Percentiles rank a stretch among this genome's conserved stretches.
Evolutionary conservation across 1,284 basidiomycete genomes (phyloP).

Genomic region (Ceratobasidium sp.): DNA sequence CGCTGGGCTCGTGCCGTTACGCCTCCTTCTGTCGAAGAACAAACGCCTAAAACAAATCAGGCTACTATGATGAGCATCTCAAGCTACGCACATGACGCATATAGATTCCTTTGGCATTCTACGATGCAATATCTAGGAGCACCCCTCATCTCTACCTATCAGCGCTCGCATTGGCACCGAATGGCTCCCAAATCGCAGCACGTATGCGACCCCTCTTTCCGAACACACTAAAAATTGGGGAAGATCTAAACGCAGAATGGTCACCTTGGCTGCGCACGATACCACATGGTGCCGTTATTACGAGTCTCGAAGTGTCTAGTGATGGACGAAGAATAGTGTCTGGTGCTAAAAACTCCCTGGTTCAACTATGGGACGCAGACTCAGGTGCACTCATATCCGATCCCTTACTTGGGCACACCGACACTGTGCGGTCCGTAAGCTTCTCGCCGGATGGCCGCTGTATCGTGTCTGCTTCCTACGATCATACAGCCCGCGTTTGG

Average conservation of each 20-base stretch:
- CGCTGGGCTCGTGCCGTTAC: neutral
- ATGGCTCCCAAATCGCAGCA: neutral
- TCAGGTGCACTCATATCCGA: conserved; percentile 2
- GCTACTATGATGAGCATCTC: neutral
- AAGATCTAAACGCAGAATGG: neutral
- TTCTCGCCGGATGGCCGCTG: conserved; percentile 35
- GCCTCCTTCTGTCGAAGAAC: neutral
- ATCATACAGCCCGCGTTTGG: conserved; percentile 39
- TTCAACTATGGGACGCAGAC: conserved; percentile 11
- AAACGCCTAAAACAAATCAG: neutral
- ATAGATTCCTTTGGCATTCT: neutral
- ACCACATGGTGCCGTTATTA: neutral
- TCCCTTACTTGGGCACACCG: conserved; percentile 17
- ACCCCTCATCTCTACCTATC: neutral
- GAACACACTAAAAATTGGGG: neutral
- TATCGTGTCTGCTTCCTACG: conserved; percentile 39
- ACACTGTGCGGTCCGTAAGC: conserved; percentile 44
- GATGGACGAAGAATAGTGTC: conserved; percentile 37
- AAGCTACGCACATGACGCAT: neutral
- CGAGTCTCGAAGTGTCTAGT: conserved; percentile 24
- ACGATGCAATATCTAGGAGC: neutral
- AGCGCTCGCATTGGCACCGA: neutral
- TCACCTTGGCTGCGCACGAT: conserved; percentile 1
- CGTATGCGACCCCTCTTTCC: neutral
- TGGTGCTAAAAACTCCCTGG: conserved; percentile 27